phyloP scores from a whole-genome alignment of 202 grass and related monocot species.

The Setaria viridis region DNA sequence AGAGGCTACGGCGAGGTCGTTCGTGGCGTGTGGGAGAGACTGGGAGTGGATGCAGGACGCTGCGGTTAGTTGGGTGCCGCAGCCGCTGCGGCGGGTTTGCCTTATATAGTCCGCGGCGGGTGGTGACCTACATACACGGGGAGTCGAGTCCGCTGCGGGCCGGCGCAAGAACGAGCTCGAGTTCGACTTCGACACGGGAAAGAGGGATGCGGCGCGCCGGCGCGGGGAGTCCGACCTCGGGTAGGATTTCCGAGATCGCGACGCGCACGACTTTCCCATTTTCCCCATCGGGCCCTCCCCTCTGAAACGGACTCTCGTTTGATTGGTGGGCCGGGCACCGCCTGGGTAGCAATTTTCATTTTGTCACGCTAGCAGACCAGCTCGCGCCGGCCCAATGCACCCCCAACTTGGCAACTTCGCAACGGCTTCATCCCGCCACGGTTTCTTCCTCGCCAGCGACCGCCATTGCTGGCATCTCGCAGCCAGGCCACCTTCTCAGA shows the following conservation, averaged over 20 bases:
- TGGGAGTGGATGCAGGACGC: background rate
- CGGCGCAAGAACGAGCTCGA: background rate
- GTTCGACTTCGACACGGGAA: constrained; percentile 1
- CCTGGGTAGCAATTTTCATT: too few relatives aligned
- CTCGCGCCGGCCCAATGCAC: too few relatives aligned
- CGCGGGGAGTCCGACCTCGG: background rate
- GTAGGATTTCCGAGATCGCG: background rate
- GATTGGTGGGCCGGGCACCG: too few relatives aligned
- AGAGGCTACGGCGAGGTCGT: background rate
- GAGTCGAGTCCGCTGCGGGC: background rate
- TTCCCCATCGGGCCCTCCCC: background rate
- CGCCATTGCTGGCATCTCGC: too few relatives aligned
- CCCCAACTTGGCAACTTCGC: too few relatives aligned
- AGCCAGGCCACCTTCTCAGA: too few relatives aligned
- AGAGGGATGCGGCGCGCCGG: too few relatives aligned
- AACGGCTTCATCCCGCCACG: too few relatives aligned
- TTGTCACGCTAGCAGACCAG: too few relatives aligned
- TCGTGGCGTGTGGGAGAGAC: background rate
- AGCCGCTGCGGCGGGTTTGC: background rate
- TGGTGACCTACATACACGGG: background rate
- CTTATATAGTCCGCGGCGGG: background rate
- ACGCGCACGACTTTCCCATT: background rate
- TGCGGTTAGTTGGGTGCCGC: background rate
- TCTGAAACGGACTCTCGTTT: background rate
- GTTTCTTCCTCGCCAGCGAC: too few relatives aligned